Conservation (phyloP, 176 grass and related monocot species). For the Metroxylon sagu region DNA sequence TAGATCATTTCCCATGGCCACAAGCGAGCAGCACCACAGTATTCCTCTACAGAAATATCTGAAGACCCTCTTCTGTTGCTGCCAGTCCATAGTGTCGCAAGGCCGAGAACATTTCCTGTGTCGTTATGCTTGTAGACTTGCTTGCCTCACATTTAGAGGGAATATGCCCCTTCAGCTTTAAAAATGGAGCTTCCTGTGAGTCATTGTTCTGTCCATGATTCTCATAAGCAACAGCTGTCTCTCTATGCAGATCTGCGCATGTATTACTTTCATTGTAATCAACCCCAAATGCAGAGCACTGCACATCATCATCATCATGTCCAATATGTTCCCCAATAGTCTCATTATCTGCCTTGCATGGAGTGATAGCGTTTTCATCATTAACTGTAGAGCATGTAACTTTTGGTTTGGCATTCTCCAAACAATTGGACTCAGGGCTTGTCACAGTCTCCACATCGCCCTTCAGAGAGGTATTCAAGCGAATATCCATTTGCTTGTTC, state of each 20-base stretch:
- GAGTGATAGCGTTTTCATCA: conserved; percentile 10
- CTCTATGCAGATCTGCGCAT: conserved; percentile 8
- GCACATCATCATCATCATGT: not conserved
- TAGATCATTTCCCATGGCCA: conserved; percentile 64
- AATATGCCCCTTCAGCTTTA: conserved; percentile 11
- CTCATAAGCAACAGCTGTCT: conserved; percentile 14
- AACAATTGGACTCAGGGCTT: conserved; percentile 8
- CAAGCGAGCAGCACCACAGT: conserved; percentile 45
- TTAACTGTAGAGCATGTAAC: conserved; percentile 11
- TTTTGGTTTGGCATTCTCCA: conserved; percentile 10
- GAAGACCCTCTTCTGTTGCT: conserved; percentile 15
- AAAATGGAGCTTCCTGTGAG: not conserved
- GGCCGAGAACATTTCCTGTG: conserved; percentile 34
- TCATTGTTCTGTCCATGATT: conserved; percentile 16
- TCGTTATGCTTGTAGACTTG: conserved; percentile 35
- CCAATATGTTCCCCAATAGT: conserved; percentile 9
- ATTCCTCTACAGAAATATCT: conserved; percentile 27
- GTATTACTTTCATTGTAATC: conserved; percentile 5
- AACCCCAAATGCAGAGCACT: not conserved
- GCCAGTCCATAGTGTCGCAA: conserved; percentile 28
- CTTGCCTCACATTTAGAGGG: conserved; percentile 1
- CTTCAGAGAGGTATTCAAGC: conserved; percentile 7
- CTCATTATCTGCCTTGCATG: conserved; percentile 9
- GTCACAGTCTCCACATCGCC: not conserved
- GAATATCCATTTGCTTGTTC: conserved; percentile 7